These are phyloP conservation scores for Penicillium desertorum DNA, from an alignment of 495 filamentous ascomycete species.

Conservation along the genomic window DNA sequence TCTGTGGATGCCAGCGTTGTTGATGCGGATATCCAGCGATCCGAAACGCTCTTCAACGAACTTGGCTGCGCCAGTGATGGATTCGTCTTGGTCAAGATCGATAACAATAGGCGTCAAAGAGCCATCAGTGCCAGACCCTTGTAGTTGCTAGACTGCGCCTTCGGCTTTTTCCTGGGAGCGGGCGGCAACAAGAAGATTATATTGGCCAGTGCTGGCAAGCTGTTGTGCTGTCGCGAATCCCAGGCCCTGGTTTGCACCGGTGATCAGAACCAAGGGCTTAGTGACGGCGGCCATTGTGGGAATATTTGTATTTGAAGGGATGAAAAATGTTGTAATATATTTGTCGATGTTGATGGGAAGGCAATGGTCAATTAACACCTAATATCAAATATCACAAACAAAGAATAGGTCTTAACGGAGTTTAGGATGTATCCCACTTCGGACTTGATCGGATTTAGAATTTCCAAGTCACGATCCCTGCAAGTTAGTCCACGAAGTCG, in stretches of 20 bases:
- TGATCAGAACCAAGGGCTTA: neutral
- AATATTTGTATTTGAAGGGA: neutral
- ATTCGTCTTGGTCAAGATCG: neutral
- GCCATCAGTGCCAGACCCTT: neutral
- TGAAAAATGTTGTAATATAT: neutral
- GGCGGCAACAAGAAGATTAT: neutral
- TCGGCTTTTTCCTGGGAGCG: neutral
- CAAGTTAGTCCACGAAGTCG: neutral
- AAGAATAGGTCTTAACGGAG: neutral
- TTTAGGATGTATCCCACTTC: neutral
- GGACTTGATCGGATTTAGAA: neutral
- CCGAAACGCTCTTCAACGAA: neutral
- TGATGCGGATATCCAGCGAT: neutral
- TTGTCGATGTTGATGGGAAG: neutral
- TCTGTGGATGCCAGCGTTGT: neutral
- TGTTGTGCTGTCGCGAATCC: neutral
- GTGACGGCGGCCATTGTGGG: neutral
- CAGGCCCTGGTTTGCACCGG: neutral
- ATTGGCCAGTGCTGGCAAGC: neutral
- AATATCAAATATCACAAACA: neutral
- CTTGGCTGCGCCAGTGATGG: neutral
- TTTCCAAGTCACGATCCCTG: neutral
- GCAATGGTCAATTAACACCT: neutral
- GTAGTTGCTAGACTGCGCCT: neutral
- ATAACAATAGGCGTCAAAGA: neutral